Conservation (phyloP, 345 rosid species). For the Populus davidiana region DNA sequence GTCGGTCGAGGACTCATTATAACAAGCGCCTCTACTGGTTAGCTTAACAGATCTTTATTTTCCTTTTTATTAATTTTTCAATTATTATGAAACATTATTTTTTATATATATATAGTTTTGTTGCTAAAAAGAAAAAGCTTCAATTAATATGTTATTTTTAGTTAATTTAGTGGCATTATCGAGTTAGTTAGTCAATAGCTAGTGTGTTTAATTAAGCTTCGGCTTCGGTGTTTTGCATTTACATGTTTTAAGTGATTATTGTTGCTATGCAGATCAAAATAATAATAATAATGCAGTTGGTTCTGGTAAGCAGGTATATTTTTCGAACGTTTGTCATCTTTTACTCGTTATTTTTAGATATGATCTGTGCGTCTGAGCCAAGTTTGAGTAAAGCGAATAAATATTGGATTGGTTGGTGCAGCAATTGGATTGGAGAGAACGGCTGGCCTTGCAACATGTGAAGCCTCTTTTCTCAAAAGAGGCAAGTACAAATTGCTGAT, state of each 20-base stretch:
- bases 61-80: neutral
- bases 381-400: neutral
- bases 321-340: conserved; percentile 5
- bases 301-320: conserved; percentile 50
- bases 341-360: neutral
- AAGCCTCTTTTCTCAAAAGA: conserved; percentile 72
- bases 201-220: neutral
- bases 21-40: conserved; percentile 43
- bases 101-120: neutral
- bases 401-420: conserved; percentile 34
- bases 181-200: neutral
- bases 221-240: neutral
- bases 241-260: conserved; percentile 8
- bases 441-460: conserved; percentile 57
- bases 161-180: neutral
- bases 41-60: conserved; percentile 10
- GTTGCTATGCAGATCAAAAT: conserved; percentile 50
- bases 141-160: neutral
- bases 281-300: conserved; percentile 14
- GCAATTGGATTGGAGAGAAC: conserved; percentile 87
- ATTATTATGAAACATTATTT: neutral
- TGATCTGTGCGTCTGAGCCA: conserved; percentile 1
- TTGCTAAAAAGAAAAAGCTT: neutral
- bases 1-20: conserved; percentile 58
- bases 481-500: conserved; percentile 42